Evolutionary conservation across 2,329 filamentous ascomycete genomes (phyloP), one percentile per base, ranked within the genome.

Genomic region (Alternaria gaisen): DNA sequence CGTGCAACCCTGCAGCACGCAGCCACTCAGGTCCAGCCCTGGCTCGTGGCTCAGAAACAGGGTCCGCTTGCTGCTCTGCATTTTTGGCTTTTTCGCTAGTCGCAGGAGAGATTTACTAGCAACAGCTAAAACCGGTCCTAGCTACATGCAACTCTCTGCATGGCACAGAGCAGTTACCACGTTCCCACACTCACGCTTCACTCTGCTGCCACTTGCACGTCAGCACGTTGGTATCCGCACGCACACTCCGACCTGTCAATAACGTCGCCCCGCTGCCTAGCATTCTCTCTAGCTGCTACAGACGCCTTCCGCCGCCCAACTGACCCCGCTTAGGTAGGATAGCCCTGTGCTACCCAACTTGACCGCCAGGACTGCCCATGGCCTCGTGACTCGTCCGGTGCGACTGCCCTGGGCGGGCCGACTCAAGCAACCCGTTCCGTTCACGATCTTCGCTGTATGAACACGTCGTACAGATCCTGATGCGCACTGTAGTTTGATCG

Each of bases 391-490:
- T 58, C 53, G 59, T 63, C 65, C 58, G 60, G 47, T 55, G 50
- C 30, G 26, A 46, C 48, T 38, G 41, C 38, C 46, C 53, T 53
- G 22, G n/a, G 41, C 58, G 60, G 65, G 58, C 63, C 63, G 63
- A 64, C 42, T 60, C 22, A 50, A 50, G 18, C 7, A 40, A 34
- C 43, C 43, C 30, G 34, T 56, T 63, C 48, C 22, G 63, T 51
- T 42, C 60, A 52, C 65, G 65, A 67, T 67, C 65, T 65, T 65
- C 65, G 44, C 57, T 53, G 26, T 59, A 34, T 32, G 63, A 60
- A 68, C 65, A 66, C 65, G 61, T 63, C 51, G 64, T 61, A 54
- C 65, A 43, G 40, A 64, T 61, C 63, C 43, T 64, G 51, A 53
- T 42, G 56, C 43, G 38, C 43, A 40, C 18, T 24, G 26, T 18